Base-by-base conservation (phyloP, 345 rosid genomes). In the Camelina laxa region DNA sequence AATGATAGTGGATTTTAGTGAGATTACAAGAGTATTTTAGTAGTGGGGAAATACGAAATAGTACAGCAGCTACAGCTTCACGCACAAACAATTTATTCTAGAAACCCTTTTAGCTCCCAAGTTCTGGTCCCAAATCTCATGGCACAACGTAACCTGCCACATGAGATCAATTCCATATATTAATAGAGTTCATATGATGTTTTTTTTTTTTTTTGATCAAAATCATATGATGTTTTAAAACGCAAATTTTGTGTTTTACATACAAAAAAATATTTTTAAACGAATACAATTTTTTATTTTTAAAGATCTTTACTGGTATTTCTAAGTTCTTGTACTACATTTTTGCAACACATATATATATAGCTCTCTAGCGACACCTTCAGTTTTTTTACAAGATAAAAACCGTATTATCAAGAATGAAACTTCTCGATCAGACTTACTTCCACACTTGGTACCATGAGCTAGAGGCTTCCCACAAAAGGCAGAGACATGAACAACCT, bases 401-500 rank as follows among this genome's bases (percentile, higher is more conserved):
- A 39, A 17, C n/a, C 16, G 54, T 27, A 20, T 45, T 27, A 20
- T 45, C 57, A 35, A 38, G 3, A 38, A 24, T 7, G 30, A 1
- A 49, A 22, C 6, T 7, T 24, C 6, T 47, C 21, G 10, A 50
- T 36, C 3, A n/a, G 16, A 65, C 76, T 78, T 78, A 78, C 81
- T 78, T 61, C 81, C 81, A 73, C 81, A 78, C 61, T 73, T 79
- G 22, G 71, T 73, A 53, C 81, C 81, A 45, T 73, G 81, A 48
- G 70, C 61, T 1, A 79, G 75, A 17, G 81, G 78, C 55, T 58
- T 79, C 15, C 81, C 81, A 72, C 81, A 79, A 73, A 79, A 79
- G 55, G 81, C 57, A 45, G 78, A 68, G 47, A 79, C 75, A 62
- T 67, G 78, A 60, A 79, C 75, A 27, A 79, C 81, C 60, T 79